Conservation (phyloP, 768 basidiomycete species). For the Phanerodontia chrysosporium region DNA sequence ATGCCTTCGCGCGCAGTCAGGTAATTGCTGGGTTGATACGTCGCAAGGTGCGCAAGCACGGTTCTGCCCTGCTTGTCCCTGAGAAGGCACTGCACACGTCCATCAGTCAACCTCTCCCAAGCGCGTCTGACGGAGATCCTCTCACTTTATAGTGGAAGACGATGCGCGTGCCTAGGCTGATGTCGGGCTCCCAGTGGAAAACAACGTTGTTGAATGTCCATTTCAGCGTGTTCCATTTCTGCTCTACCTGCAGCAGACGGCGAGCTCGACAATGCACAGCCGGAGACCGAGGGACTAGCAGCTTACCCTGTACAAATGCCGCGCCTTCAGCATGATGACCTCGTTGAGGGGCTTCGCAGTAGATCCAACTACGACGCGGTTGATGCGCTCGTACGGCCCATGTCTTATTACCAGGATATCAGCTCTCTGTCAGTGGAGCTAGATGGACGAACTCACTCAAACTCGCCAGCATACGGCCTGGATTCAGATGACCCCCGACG, state of each 20-base stretch:
- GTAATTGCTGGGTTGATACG: not conserved
- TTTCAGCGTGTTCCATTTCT: not conserved
- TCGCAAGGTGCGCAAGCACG: not conserved
- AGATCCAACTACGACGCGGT: not conserved
- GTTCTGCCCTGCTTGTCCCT: not conserved
- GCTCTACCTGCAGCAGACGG: not conserved
- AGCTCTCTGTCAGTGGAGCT: not conserved
- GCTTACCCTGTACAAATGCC: not conserved
- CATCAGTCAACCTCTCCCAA: too few species aligned
- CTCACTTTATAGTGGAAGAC: not conserved
- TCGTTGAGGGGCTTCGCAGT: not conserved
- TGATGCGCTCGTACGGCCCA: not conserved
- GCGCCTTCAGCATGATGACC: not conserved
- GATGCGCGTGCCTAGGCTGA: not conserved
- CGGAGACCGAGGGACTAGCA: not conserved
- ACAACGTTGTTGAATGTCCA: not conserved
- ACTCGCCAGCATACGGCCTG: not conserved
- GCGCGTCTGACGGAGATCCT: too few species aligned
- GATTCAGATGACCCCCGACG: not conserved
- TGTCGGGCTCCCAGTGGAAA: not conserved
- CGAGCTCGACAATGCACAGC: not conserved
- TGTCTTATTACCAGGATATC: not conserved
- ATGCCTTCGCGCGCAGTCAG: not conserved
- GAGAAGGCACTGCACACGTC: not conserved
- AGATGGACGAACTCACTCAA: not conserved